Conservation (phyloP, 257 asterid genomes). For the Ballota nigra region DNA sequence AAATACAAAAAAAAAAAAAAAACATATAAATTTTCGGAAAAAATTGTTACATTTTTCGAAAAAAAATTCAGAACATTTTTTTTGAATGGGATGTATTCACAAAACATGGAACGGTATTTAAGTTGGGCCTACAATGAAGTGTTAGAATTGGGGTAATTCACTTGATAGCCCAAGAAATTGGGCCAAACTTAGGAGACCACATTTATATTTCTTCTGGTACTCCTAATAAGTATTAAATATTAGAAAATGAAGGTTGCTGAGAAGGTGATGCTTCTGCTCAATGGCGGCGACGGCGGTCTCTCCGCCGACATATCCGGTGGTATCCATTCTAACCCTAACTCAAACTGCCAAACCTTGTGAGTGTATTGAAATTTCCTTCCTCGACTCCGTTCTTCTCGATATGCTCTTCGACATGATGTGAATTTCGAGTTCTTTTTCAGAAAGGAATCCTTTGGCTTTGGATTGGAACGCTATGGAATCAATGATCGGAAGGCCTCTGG, state of each 20-base stretch:
- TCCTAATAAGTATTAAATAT: not conserved
- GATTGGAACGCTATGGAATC: slow-evolving; percentile 66
- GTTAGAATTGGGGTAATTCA: not conserved
- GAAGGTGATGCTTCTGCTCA: slow-evolving; percentile 56
- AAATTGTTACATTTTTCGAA: no score
- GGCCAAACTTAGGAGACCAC: not conserved
- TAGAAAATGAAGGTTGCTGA: not conserved
- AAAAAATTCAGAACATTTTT: no score
- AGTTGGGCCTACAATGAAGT: no score
- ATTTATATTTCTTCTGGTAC: not conserved
- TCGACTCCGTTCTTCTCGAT: not conserved
- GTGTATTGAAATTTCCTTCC: not conserved
- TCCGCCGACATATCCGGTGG: slow-evolving; percentile 50
- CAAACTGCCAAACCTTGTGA: slow-evolving; percentile 44
- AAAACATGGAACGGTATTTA: no score
- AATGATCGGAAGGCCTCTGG: slow-evolving; percentile 57
- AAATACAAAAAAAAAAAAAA: no score
- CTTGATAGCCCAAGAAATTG: not conserved
- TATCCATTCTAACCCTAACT: slow-evolving; percentile 47
- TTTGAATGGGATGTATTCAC: no score
- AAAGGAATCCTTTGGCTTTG: slow-evolving; percentile 53
- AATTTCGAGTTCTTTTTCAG: slow-evolving; percentile 32
- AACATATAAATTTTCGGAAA: no score
- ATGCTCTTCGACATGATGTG: not conserved
- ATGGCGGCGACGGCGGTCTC: slow-evolving; percentile 57